Evolutionary conservation across 345 rosid genomes (phyloP).

Genomic region (Populus deltoides): DNA sequence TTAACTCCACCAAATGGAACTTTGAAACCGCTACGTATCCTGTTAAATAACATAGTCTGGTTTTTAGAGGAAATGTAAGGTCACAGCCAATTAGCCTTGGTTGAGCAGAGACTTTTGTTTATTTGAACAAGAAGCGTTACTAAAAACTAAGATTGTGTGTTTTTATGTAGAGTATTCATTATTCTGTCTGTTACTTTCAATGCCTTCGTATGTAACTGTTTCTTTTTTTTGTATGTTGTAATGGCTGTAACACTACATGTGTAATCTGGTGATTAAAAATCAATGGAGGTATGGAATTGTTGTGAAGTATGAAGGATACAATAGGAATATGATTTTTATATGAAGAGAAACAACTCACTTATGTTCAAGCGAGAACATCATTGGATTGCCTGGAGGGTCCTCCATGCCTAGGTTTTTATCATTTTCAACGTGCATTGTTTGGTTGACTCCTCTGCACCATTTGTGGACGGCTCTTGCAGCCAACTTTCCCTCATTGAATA

Average conservation of each 20-base stretch:
- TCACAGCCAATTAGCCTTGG: neutral
- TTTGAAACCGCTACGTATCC: too few relatives aligned
- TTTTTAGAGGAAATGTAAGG: neutral
- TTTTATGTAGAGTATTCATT: too few relatives aligned
- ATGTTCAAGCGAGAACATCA: neutral
- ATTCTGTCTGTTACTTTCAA: neutral
- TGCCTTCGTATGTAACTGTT: neutral
- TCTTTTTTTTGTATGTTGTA: neutral
- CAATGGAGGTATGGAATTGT: neutral
- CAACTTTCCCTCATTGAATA: neutral
- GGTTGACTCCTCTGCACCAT: too few relatives aligned
- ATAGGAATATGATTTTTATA: neutral
- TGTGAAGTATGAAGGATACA: neutral
- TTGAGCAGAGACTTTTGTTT: neutral
- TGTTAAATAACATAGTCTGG: too few relatives aligned
- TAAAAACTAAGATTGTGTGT: too few relatives aligned
- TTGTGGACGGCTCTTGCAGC: neutral
- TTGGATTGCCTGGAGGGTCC: neutral
- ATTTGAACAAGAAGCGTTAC: neutral
- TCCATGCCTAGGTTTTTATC: neutral
- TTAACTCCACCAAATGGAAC: too few relatives aligned
- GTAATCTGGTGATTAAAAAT: neutral
- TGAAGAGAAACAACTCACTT: neutral
- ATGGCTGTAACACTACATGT: neutral
- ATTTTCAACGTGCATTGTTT: neutral